Conservation (phyloP, 805 yeast species). For the Suhomyces kilbournensis region DNA sequence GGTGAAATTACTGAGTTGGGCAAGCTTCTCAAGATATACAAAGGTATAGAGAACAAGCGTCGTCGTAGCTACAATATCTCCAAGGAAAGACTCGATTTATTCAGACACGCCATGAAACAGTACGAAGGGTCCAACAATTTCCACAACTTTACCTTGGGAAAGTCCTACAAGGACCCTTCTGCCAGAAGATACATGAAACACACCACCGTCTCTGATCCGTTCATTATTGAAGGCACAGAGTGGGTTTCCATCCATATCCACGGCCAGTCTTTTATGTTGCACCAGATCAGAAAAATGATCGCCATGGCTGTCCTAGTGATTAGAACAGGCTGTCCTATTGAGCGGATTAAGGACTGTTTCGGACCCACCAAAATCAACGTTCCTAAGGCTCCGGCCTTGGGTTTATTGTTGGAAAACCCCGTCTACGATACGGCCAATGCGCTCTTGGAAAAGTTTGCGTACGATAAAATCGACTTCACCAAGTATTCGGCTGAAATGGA, state of each 20-base stretch:
- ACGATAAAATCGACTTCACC: constrained; percentile 68
- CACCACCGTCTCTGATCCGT: constrained; percentile 79
- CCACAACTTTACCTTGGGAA: constrained; percentile 85
- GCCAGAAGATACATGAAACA: constrained; percentile 80
- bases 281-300: constrained; percentile 97
- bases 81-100: constrained; percentile 53
- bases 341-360: constrained; percentile 76
- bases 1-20: constrained; percentile 39
- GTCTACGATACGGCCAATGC: constrained; percentile 84
- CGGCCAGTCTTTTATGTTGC: constrained; percentile 97
- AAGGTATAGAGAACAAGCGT: constrained; percentile 59
- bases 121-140: constrained; percentile 90
- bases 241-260: constrained; percentile 96
- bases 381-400: constrained; percentile 97
- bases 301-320: constrained; percentile 88
- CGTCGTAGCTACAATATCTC: constrained; percentile 71
- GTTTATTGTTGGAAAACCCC: constrained; percentile 85
- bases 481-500: constrained; percentile 69
- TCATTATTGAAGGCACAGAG: constrained; percentile 88
- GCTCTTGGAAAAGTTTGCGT: constrained; percentile 70
- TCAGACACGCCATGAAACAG: constrained; percentile 65
- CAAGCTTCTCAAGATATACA: constrained; percentile 47
- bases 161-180: constrained; percentile 77
- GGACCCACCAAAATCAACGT: constrained; percentile 73
- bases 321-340: constrained; percentile 79